Conservation (phyloP, 805 yeast species). For the Starmerella davenportii region DNA sequence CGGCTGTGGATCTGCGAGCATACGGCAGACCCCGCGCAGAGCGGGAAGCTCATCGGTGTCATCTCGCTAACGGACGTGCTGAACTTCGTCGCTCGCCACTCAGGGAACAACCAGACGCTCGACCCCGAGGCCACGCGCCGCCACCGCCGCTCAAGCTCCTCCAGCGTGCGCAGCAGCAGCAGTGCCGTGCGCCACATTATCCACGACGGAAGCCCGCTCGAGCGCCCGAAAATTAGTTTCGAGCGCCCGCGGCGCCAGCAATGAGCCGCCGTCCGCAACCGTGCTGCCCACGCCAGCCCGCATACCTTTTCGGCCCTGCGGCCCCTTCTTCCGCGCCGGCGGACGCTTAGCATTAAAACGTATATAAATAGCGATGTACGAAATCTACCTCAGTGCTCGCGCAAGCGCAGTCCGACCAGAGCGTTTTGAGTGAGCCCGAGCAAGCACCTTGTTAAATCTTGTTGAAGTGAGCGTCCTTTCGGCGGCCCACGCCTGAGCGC, state of each 20-base stretch:
- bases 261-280: too few species aligned
- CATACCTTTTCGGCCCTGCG: too few species aligned
- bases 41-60: slow-evolving; percentile 79
- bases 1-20: slow-evolving; percentile 33
- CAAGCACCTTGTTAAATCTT: too few species aligned
- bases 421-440: too few species aligned
- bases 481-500: too few species aligned
- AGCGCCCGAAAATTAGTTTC: slow-evolving; percentile 11
- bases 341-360: too few species aligned
- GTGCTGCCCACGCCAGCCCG: too few species aligned
- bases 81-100: slow-evolving; percentile 56
- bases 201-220: slow-evolving; percentile 6
- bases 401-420: too few species aligned
- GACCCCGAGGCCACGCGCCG: slow-evolving; percentile 82
- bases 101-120: slow-evolving; percentile 37
- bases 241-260: slow-evolving; percentile 7
- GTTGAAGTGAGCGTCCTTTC: too few species aligned
- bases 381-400: too few species aligned
- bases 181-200: slow-evolving; percentile 11
- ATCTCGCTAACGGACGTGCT: slow-evolving; percentile 80
- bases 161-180: slow-evolving; percentile 16
- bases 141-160: slow-evolving; percentile 41
- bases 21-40: slow-evolving; percentile 18
- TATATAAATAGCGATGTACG: too few species aligned
- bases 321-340: too few species aligned